Evolutionary conservation across 2,329 filamentous ascomycete genomes (phyloP), one percentile per base, ranked within the genome.

Genomic region (Trichoderma harzianum): DNA sequence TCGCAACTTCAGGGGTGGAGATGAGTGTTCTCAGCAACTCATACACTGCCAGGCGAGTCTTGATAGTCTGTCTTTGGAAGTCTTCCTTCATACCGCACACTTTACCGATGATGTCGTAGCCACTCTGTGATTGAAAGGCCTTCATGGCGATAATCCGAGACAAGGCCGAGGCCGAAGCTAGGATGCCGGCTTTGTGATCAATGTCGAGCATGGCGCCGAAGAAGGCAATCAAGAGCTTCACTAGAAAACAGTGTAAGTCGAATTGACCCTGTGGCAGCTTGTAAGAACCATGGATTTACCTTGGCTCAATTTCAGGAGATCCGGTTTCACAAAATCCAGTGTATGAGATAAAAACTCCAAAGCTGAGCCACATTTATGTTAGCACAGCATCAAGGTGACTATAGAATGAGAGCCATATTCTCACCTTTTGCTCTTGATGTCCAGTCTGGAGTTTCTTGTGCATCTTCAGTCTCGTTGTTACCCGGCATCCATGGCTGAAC

Each of bases 161-260:
- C n/a, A 89, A 78, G 1, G 87, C 87, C 58, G 83, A 86, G 4
- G 86, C 82, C 3, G 87, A 87, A 1, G 87, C 83, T 57, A 86
- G 79, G 70, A 89, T 85, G 53, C 88, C 88, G n/a, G 86, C 87
- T 76, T 87, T 87, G 79, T 89, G 87, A 74, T 89, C 87, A 68
- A 87, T 84, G 3, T 86, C 86, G 74, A 89, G 89, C 82, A 89
- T 87, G 72, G 86, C 85, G 16, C 85, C 84, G 71, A 90, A 90
- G 79, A 89, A 90, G 43, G 81, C 80, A 30, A 88, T 80, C 10
- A 88, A 77, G 0, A 87, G 77, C 64, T 84, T 84, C 36, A 87
- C 81, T 83, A 63, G 12, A n/a, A 8, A 16, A 18, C 5, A 60
- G 3, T 10, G 16, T 61, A 18, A 70, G 57, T 24, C 36, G 7